Percentiles rank a stretch among this genome's conserved stretches.
Conservation (phyloP, 2,329 filamentous ascomycete species). For the Amesomyces nigricolor region DNA sequence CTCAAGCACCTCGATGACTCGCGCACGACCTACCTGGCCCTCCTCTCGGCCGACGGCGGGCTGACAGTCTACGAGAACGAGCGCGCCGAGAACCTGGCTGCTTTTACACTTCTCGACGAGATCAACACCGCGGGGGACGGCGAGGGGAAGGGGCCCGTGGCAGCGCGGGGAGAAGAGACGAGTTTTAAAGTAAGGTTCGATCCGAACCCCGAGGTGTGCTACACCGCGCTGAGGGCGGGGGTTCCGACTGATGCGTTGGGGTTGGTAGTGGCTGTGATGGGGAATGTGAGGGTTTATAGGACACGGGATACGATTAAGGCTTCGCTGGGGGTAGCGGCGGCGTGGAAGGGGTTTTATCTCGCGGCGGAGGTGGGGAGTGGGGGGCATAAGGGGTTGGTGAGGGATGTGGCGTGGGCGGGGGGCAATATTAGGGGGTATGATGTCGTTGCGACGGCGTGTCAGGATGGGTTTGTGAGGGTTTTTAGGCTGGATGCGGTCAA, state of each 20-base stretch:
- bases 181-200: slow-evolving; percentile 84
- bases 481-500: slow-evolving; percentile 66
- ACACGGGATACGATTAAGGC: slow-evolving; percentile 56
- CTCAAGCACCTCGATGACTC: slow-evolving; percentile 77
- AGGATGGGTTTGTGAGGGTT: slow-evolving; percentile 85
- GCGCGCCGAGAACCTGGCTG: slow-evolving; percentile 71
- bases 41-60: slow-evolving; percentile 76
- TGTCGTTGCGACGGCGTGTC: slow-evolving; percentile 83
- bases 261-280: slow-evolving; percentile 81
- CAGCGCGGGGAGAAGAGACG: slow-evolving; percentile 75
- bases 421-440: slow-evolving; percentile 89
- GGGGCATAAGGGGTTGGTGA: slow-evolving; percentile 65
- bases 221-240: slow-evolving; percentile 71
- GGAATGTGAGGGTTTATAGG: slow-evolving; percentile 75
- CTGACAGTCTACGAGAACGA: slow-evolving; percentile 80
- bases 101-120: slow-evolving; percentile 70
- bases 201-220: slow-evolving; percentile 76
- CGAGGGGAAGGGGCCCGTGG: slow-evolving; percentile 30
- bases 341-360: slow-evolving; percentile 74
- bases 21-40: slow-evolving; percentile 75
- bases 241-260: slow-evolving; percentile 72
- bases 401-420: slow-evolving; percentile 88
- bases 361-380: slow-evolving; percentile 65
- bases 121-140: slow-evolving; percentile 41
- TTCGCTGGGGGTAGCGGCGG: slow-evolving; percentile 48